Evolutionary conservation across 805 yeast genomes (phyloP).

Genomic region (Kodamaea leandrae): DNA sequence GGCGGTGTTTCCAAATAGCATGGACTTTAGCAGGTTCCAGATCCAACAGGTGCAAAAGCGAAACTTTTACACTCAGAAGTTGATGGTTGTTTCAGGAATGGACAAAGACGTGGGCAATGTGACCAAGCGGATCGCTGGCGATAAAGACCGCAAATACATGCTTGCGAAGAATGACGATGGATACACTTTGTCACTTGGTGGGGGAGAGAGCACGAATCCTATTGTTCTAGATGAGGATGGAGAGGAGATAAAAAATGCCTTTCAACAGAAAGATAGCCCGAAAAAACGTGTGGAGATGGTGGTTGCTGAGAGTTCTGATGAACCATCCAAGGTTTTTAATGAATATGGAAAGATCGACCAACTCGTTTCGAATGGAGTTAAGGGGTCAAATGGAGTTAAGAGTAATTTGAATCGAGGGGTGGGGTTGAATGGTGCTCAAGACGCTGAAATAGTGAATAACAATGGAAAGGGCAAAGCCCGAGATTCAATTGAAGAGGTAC

Average conservation of each 20-base stretch:
- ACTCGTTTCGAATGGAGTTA: too few relatives aligned
- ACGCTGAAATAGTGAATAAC: background rate
- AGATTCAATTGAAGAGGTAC: background rate
- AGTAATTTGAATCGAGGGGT: too few relatives aligned
- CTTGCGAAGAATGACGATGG: slow-evolving; percentile 77
- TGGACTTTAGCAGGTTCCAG: slow-evolving; percentile 92
- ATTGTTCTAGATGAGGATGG: slow-evolving; percentile 49
- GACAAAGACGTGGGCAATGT: slow-evolving; percentile 48
- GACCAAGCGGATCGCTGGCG: slow-evolving; percentile 74
- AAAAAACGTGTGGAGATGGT: background rate
- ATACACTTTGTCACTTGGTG: slow-evolving; percentile 67
- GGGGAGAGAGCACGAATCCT: slow-evolving; percentile 42
- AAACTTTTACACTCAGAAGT: slow-evolving; percentile 81
- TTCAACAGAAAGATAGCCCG: background rate
- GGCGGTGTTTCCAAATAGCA: slow-evolving; percentile 72
- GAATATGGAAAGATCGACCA: background rate
- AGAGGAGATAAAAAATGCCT: slow-evolving; percentile 13
- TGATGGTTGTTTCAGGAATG: slow-evolving; percentile 83
- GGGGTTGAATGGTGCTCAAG: too few relatives aligned
- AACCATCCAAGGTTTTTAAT: background rate
- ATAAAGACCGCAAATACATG: slow-evolving; percentile 70
- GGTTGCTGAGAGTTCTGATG: background rate
- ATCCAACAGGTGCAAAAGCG: slow-evolving; percentile 89
- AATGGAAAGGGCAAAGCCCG: background rate
- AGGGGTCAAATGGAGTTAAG: too few relatives aligned